phyloP scores from a whole-genome alignment of 306 rosid species.

The Acacia confusa region DNA sequence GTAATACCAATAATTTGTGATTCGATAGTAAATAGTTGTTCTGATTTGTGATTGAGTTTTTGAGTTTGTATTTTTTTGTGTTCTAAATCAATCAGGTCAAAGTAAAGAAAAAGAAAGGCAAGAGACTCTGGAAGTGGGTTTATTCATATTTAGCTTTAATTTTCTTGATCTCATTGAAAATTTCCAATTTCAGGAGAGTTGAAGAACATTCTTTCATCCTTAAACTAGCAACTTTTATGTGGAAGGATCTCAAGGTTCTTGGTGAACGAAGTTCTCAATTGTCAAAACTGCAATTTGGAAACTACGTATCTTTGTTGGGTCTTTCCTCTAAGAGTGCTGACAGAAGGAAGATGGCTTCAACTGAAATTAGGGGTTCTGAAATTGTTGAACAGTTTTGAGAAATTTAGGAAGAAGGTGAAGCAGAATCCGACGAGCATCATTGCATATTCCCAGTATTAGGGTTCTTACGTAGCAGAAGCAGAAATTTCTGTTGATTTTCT shows the following conservation, averaged over 20 bases:
- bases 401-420: too few species aligned
- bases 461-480: too few species aligned
- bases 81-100: conserved; percentile 17
- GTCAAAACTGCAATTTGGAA: conserved; percentile 50
- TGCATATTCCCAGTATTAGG: too few species aligned
- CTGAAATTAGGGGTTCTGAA: too few species aligned
- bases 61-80: neutral
- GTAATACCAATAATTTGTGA: neutral
- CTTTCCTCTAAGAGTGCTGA: conserved; percentile 47
- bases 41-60: neutral
- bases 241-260: conserved; percentile 64
- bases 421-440: too few species aligned
- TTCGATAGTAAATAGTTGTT: neutral
- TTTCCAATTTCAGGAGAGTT: conserved; percentile 75
- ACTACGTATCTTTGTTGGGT: conserved; percentile 47
- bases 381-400: too few species aligned
- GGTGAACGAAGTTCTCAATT: conserved; percentile 59
- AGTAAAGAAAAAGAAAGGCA: conserved; percentile 13
- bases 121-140: conserved; percentile 7
- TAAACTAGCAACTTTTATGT: conserved; percentile 74
- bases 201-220: conserved; percentile 97
- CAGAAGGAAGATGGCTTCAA: conserved; percentile 43
- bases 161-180: conserved; percentile 36
- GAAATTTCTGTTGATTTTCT: too few species aligned
- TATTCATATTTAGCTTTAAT: conserved; percentile 18